Base-by-base conservation (phyloP, 768 basidiomycete species). In the Paxillus rubicundulus region DNA sequence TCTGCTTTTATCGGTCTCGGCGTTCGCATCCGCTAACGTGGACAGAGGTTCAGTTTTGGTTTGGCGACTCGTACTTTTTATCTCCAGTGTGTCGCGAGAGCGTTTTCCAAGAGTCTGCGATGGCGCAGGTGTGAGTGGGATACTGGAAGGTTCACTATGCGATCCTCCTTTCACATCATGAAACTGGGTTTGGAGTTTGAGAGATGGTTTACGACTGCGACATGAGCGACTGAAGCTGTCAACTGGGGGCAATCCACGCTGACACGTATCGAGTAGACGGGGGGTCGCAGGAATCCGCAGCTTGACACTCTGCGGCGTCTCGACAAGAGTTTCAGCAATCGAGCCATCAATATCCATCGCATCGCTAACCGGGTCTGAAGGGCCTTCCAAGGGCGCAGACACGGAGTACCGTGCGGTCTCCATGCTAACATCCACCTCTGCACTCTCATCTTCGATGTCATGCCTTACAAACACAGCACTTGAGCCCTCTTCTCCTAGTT, bases 401-500 rank as follows among this genome's bases (percentile, higher is more conserved):
- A 44, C 49, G 60, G 56, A 68, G 61, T 41, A 68, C 16, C 39
- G 63, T 36, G 58, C 49, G 9, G 50, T 73, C 33, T 71, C 74
- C 21, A 70, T 54, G 5, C 71, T 74, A 30, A 85, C 75, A 55
- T 87, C 83, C 10, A 86, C 82, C 37, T 84, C 80, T 43, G 70
- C 74, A 50, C 76, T 84, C 62, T 86, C 84, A 52, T 86, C 84
- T 27, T 77, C 81, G 3, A 77, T 62, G 57, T 86, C 84, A 27
- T 73, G 70, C 13, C 82, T 76, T 34, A 84, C 73, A 54, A 78
- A 82, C 24, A 85, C 80, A 1, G 75, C 80, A 46, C 67, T 53
- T 17, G 69, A 59, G 32, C 58, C 68, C 42, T 57, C 61, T 43
- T 56, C 67, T 61, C 53, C 69, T 36, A 56, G 60, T 8, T 52